phyloP scores from a whole-genome alignment of 1,139 yeast species.

The Pneumocystis oryctolagi region DNA sequence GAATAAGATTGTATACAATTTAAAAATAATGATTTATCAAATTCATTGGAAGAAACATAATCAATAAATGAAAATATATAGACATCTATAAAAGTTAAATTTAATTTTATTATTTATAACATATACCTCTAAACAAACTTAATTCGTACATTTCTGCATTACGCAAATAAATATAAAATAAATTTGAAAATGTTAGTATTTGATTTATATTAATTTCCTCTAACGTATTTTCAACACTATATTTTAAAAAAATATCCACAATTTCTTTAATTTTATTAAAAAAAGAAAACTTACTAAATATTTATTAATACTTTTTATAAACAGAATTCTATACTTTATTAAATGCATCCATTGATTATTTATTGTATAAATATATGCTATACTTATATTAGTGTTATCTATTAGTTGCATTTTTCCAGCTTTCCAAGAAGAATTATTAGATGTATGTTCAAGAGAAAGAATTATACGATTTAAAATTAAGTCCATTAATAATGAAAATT shows the following conservation, averaged over 20 bases:
- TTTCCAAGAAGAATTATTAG: neutral
- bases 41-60: neutral
- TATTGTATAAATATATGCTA: neutral
- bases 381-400: neutral
- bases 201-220: neutral
- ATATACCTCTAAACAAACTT: neutral
- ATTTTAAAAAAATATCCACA: neutral
- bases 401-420: neutral
- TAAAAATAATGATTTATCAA: neutral
- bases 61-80: neutral
- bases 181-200: neutral
- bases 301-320: neutral
- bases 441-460: neutral
- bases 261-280: neutral
- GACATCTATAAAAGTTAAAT: neutral
- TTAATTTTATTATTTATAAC: neutral
- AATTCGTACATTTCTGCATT: neutral
- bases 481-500: neutral
- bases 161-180: neutral
- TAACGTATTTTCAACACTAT: neutral
- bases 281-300: neutral
- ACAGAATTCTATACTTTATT: neutral
- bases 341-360: neutral
- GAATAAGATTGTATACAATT: neutral
- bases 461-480: neutral